Evolutionary conservation across 257 asterid genomes (phyloP), one percentile per base, ranked within the genome.

Genomic region (Solanum virginianum): DNA sequence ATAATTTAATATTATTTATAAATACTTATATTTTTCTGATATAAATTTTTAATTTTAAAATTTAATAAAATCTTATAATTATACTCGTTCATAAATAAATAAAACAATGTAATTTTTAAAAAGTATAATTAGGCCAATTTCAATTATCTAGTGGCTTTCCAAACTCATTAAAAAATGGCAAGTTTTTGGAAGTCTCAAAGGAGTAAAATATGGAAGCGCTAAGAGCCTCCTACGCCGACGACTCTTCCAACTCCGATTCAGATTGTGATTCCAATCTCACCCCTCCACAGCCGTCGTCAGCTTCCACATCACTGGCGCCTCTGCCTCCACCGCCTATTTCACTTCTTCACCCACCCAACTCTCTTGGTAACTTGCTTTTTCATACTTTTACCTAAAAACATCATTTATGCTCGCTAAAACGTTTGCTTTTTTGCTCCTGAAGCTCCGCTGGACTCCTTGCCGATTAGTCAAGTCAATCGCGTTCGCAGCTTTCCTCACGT

Each of bases 251-350:
- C 62, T 91, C 91, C 72, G 96, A 91, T 59, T 92, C 91, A 65
- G 96, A 89, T 59, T 75, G 95, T 8, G 98, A 92, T 10, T 71
- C 92, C 45, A 94, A 90, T 17, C 55, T 88, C 51, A 85, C 47
- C 13, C 84, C 87, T 74, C 83, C 86, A 41, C 89, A 68, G 70
- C 74, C 91, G 53, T 82, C 91, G 60, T 84, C 86, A 43, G 82
- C 90, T 41, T 79, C 85, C n/a, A 45, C 81, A 75, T 10, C 22
- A 10, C 43, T 70, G 82, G 10, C 88, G 39, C 88, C 88, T 83
- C 94, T 95, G 74, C 99, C 98, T 36, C 98, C 98, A 45, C 98
- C 98, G 36, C 97, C 98, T 10, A 79, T 93, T 20, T 88, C 91
- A 86, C 94, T 96, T 26, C 95, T 95, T 83, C 91, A 90, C 8